Percentiles rank a stretch among this genome's conserved stretches.
These are phyloP conservation scores for Hypoxylon subgilvum DNA, from an alignment of 495 filamentous ascomycete species.

Conservation along the genomic window DNA sequence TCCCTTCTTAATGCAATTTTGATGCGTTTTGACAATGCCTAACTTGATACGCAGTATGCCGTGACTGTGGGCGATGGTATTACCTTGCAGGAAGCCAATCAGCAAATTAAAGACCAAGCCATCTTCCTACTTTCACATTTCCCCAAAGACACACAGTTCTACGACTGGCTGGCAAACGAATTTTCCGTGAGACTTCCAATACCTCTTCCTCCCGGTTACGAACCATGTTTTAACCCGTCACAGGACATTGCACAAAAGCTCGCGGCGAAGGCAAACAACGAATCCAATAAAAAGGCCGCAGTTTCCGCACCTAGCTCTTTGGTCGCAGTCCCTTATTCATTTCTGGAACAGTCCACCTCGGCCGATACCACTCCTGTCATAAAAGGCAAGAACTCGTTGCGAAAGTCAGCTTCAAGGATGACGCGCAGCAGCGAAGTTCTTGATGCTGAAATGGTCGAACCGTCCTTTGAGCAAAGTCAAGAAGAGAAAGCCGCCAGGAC, in stretches of 20 bases:
- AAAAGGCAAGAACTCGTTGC: conserved; percentile 20
- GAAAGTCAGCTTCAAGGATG: conserved; percentile 19
- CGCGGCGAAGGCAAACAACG: conserved; percentile 15
- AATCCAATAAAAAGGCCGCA: conserved; percentile 5
- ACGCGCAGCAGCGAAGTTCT: conserved; percentile 13
- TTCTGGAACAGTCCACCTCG: conserved; percentile 29
- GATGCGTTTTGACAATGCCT: conserved; percentile 11
- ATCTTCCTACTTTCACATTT: conserved; percentile 53
- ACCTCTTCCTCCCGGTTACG: not conserved
- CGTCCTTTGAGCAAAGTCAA: conserved; percentile 6
- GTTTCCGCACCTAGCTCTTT: conserved; percentile 3
- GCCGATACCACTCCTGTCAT: conserved; percentile 16
- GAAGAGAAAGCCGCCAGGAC: not conserved
- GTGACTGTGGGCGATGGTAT: conserved; percentile 50
- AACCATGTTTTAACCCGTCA: not conserved
- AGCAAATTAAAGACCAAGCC: conserved; percentile 44
- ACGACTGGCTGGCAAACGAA: conserved; percentile 41
- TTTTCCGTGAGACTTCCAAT: conserved; percentile 41
- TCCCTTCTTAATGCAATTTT: not conserved
- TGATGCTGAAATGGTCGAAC: not conserved
- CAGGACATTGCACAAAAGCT: conserved; percentile 24
- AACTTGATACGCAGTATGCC: conserved; percentile 45
- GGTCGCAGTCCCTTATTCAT: conserved; percentile 26
- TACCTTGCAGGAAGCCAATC: conserved; percentile 46
- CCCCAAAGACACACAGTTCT: conserved; percentile 47